Evolutionary conservation across 129 eudicot species (phyloP).

Genomic region (Lactuca saligna): DNA sequence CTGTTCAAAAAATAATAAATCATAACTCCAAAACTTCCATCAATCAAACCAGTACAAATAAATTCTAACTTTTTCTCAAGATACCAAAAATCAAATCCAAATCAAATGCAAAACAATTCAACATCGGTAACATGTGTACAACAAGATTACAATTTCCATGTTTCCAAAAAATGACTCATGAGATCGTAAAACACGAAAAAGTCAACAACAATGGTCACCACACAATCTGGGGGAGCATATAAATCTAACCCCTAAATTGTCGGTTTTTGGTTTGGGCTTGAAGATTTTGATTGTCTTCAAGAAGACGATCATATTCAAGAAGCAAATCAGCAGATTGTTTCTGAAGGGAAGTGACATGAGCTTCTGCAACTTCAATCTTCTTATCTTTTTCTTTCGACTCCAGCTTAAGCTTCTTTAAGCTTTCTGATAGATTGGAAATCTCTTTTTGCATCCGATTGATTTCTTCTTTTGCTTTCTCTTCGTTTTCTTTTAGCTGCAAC

Average conservation of each 20-base stretch:
- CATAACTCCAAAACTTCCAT: too few relatives aligned
- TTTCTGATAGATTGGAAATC: constrained; percentile 45
- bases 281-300: constrained; percentile 89
- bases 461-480: constrained; percentile 64
- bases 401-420: constrained; percentile 54
- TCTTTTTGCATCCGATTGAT: constrained; percentile 55
- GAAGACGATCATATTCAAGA: constrained; percentile 82
- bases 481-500: constrained; percentile 64
- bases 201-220: constrained; percentile 12
- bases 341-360: constrained; percentile 85
- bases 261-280: constrained; percentile 52
- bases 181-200: constrained; percentile 18
- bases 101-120: constrained; percentile 19
- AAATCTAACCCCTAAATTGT: constrained; percentile 31
- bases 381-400: constrained; percentile 72
- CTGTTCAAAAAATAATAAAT: too few relatives aligned
- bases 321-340: constrained; percentile 96
- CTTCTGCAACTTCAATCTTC: constrained; percentile 74
- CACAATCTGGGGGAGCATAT: neutral
- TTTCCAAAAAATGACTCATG: constrained; percentile 25
- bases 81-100: constrained; percentile 7
- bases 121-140: constrained; percentile 7
- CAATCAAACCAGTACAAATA: too few relatives aligned
- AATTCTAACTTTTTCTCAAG: neutral
- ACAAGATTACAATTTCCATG: constrained; percentile 1